These are phyloP conservation scores for Penicillium sp. DNA, from an alignment of 2,329 filamentous ascomycete species.

Conservation along the genomic window DNA sequence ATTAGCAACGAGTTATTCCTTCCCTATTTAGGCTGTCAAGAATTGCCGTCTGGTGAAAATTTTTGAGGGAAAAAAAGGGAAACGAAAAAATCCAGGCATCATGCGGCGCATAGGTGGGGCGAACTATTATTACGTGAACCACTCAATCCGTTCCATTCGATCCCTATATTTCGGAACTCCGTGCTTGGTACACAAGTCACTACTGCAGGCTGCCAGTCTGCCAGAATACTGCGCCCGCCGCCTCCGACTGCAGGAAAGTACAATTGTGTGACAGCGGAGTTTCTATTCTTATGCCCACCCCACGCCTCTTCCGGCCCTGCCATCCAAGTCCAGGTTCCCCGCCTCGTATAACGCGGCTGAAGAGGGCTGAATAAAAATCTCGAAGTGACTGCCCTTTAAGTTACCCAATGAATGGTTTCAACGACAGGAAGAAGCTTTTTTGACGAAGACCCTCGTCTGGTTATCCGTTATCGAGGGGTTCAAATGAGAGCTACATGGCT, in stretches of 20 bases:
- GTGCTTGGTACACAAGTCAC: neutral
- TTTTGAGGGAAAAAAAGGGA: neutral
- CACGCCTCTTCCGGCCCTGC: neutral
- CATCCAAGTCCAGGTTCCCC: neutral
- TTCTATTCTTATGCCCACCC: neutral
- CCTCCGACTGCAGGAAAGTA: neutral
- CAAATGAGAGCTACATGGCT: neutral
- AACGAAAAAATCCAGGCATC: neutral
- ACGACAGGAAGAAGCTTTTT: neutral
- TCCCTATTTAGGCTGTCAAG: neutral
- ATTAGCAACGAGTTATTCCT: too few species aligned
- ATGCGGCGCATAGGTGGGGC: conserved; percentile 1
- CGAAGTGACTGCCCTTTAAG: neutral
- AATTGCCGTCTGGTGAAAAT: neutral
- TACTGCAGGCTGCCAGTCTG: neutral
- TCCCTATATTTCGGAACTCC: neutral
- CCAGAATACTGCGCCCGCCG: too few species aligned
- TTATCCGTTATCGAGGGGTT: neutral
- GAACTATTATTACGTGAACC: conserved; percentile 3
- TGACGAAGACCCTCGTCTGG: neutral
- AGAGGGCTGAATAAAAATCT: neutral
- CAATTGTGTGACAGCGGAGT: neutral
- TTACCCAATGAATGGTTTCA: too few species aligned
- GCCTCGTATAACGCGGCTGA: conserved; percentile 10
- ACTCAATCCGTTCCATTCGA: neutral